Base-by-base conservation (phyloP, 495 filamentous ascomycete species). In the Clavariopsis aquatica region DNA sequence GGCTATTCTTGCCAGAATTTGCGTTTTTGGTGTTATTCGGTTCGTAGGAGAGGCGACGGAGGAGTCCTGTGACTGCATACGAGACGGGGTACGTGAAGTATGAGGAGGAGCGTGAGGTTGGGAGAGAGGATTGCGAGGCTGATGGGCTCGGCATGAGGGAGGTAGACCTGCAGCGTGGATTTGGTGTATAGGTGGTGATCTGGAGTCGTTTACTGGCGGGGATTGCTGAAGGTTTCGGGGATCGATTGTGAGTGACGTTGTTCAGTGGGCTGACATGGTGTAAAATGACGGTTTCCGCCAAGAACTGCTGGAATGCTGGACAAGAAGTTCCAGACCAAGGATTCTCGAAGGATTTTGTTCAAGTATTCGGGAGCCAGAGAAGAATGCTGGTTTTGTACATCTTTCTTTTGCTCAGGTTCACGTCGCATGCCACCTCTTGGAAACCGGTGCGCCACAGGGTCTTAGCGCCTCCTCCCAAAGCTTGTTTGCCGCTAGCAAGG, bases 21-120 rank as follows among this genome's bases (percentile, higher is more conserved):
- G 57, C 27, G 41, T 36, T n/a, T 24, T 55, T 57, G 20, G 31
- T 38, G 19, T 19, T 41, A n/a, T 24, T 52, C n/a, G 53, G 69
- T 27, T 77, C 76, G 65, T 63, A 36, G 19, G 73, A 73, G 15
- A 78, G 58, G 24, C 76, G 72, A 9, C 76, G 76, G 9, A 74
- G 66, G 19, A 78, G 60, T 36, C 74, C 70, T 17, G 66, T 64
- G 0, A 77, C 64, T 27, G 73, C 73, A 59, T 76, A 75, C 22
- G 71, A 60, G 28, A 77, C 60, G 22, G 76, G 76, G 53, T 73
- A 75, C 23, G 75, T 71, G 65, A 78, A 75, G 69, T 75, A 76
- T 55, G 65, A 65, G 17, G 54, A 62, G 19, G 52, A 45, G 64
- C 38, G 41, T 31, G 58, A 23, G 45, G 57, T 28, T 41, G 47